These are phyloP conservation scores for Fraxinus greggii DNA, from an alignment of 305 asterid species.

Conservation along the genomic window DNA sequence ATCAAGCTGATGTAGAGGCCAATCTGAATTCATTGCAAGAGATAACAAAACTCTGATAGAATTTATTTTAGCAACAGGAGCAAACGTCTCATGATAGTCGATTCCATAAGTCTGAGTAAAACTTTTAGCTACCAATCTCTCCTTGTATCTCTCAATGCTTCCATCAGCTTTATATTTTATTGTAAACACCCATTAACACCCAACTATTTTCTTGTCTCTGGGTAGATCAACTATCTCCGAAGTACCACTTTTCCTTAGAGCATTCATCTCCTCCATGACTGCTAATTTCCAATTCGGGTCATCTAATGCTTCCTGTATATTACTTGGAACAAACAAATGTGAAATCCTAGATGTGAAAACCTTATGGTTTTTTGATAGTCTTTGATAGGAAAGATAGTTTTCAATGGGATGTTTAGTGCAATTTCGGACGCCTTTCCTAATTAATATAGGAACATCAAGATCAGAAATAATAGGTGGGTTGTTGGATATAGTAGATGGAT, in stretches of 20 bases:
- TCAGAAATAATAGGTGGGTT: not conserved
- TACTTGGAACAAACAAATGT: not conserved
- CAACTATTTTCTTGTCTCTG: not conserved
- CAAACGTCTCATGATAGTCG: too few species aligned
- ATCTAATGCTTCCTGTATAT: not conserved
- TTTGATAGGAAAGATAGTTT: not conserved
- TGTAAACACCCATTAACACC: constrained; percentile 4
- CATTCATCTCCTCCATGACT: constrained; percentile 8
- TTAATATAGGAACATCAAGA: not conserved
- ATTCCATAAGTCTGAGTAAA: too few species aligned
- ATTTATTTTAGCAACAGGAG: too few species aligned
- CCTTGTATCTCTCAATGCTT: not conserved
- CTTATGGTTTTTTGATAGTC: not conserved
- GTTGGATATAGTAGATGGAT: not conserved
- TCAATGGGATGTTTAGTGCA: not conserved
- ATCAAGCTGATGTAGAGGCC: too few species aligned
- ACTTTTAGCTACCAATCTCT: too few species aligned
- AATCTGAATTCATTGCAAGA: too few species aligned
- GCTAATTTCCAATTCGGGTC: not conserved
- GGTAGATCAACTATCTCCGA: not conserved
- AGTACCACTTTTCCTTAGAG: not conserved
- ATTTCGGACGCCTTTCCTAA: not conserved
- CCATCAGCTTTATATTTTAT: constrained; percentile 15
- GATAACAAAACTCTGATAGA: too few species aligned
- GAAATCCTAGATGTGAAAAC: not conserved